Percentiles rank a stretch among this genome's conserved stretches.
phyloP scores from a whole-genome alignment of 179 eudicot genomes.

The Sideroxylon spinosum region DNA sequence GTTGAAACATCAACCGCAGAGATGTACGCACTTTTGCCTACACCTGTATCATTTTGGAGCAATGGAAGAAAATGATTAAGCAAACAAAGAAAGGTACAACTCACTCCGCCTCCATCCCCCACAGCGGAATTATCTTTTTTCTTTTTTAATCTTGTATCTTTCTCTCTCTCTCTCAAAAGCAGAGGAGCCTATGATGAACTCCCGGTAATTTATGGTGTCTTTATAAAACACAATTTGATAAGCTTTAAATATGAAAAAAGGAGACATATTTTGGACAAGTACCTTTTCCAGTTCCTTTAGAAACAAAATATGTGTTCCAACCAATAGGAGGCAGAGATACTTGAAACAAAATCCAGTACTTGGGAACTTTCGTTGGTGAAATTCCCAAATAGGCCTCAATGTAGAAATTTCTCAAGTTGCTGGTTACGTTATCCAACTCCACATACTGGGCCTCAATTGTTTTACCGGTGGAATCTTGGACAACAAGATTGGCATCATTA shows the following conservation, averaged over 20 bases:
- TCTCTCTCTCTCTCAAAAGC: background rate
- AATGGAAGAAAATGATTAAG: background rate
- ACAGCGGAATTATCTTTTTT: background rate
- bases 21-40: constrained; percentile 22
- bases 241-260: background rate
- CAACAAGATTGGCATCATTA: constrained; percentile 47
- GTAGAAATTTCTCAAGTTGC: constrained; percentile 56
- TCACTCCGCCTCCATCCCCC: background rate
- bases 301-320: constrained; percentile 72
- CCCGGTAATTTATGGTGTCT: background rate
- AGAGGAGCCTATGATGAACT: constrained; percentile 1
- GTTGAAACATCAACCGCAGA: constrained; percentile 27
- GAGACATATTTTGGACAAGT: constrained; percentile 1
- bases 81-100: background rate
- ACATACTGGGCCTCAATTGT: constrained; percentile 52
- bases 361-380: constrained; percentile 45
- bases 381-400: constrained; percentile 60
- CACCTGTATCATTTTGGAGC: constrained; percentile 34
- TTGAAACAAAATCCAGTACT: constrained; percentile 68
- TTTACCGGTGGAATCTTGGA: constrained; percentile 57
- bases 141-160: background rate
- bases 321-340: constrained; percentile 78
- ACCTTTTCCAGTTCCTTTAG: constrained; percentile 43
- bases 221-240: background rate
- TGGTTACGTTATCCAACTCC: constrained; percentile 56